These are phyloP conservation scores for Pseudogymnoascus sp. DNA, from an alignment of 2,329 filamentous ascomycete genomes.

Conservation along the genomic window DNA sequence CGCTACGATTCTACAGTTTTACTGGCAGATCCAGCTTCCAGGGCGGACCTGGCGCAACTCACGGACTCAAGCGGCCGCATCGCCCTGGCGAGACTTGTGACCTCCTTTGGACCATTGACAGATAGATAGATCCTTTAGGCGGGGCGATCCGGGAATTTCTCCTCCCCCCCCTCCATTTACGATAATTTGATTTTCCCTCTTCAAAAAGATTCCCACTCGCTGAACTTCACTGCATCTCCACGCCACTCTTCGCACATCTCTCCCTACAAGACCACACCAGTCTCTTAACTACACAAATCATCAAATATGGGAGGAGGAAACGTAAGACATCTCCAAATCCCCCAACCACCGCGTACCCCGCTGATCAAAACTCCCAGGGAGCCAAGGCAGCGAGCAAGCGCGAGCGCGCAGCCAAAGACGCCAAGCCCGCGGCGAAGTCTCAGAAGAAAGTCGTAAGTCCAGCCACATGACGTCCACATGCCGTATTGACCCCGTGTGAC, in stretches of 20 bases:
- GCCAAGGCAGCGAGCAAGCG: slow-evolving; percentile 64
- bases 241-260: neutral
- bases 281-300: neutral
- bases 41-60: neutral
- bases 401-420: slow-evolving; percentile 59
- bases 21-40: neutral
- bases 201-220: neutral
- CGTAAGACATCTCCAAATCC: neutral
- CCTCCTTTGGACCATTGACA: neutral
- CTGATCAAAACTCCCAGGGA: slow-evolving; percentile 35
- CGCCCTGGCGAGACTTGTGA: neutral
- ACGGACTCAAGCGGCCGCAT: neutral
- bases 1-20: neutral
- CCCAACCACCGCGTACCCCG: neutral
- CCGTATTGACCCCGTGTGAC: neutral
- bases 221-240: neutral
- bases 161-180: neutral
- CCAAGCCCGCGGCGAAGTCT: slow-evolving; percentile 49
- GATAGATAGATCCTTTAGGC: neutral
- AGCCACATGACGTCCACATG: neutral
- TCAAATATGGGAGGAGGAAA: slow-evolving; percentile 7
- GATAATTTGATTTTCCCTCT: neutral
- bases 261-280: neutral
- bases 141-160: neutral
- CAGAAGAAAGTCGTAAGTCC: slow-evolving; percentile 57